Base-by-base conservation (phyloP, 371 early-diverging fungal genomes). In the Cokeromyces recurvatus region DNA sequence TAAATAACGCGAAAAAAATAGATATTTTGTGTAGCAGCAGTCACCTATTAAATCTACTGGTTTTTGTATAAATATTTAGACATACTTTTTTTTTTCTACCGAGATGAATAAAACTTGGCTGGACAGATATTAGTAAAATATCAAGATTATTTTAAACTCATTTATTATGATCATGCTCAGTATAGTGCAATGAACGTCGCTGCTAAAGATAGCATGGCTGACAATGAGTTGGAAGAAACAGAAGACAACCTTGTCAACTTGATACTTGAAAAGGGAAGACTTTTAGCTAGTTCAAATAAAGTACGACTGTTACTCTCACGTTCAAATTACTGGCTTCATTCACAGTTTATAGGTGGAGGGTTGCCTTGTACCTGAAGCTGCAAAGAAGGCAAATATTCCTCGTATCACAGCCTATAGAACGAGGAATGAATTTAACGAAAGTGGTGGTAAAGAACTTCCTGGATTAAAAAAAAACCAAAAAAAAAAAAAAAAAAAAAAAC, bases 401-500 rank as follows among this genome's bases (percentile, higher is more conserved):
- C 35, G 42, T 41, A 49, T 24, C 32, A 49, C 40, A 49, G 42
- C 42, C 42, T 49, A 49, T 41, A 40, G 42, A 49, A 42, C 35
- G 34, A 34, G 34, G 40, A 41, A 42, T 41, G 49, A 42, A 42
- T 42, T 41, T 34, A 49, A 49, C 24, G 49, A 49, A 42, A 51
- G 50, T 49, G 43, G 42, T 24, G 50, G 37, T 42, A 49, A 49
- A 49, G 51, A 43, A 38, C 38, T 51, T 43, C 44, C 43, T 32
- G 32, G 37, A 21, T 51, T 36, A 8, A 39, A 38, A 39, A 36
- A 9, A 40, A 20, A 32, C 20, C 31, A 43, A 48, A 29, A 31
- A 16, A 19, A 25, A 19, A 38, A 38, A 47, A 38, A 20, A 47
- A 12, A 31, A 47, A 29, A 25, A 24, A 20, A 43, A 23, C 38